Base-by-base conservation (phyloP, 148 eudicot species). In the Chenopodium suecicum region DNA sequence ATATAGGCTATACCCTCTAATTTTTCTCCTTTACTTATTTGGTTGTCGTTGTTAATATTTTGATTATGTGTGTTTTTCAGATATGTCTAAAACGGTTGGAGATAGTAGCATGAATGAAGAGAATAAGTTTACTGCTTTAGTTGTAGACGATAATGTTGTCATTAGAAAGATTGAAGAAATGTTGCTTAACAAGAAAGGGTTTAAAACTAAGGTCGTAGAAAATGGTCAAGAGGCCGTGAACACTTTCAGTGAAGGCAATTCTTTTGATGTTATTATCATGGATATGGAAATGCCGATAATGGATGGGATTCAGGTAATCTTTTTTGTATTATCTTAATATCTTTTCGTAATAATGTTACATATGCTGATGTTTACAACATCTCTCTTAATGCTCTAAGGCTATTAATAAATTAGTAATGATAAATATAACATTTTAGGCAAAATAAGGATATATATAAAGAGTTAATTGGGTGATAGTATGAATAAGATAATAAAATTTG, bases 241-340 rank as follows among this genome's bases (percentile, higher is more conserved):
- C 9, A 60, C 66, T 27, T 79, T 79, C 58, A 56, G 1, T 68
- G 64, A 12, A 7, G 85, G 85, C 0, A 79, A 79, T 20, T 52
- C 75, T 19, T 83, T 80, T 68, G 85, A 83, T 56, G 54, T 74
- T 65, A 70, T 83, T 58, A 25, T 83, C 34, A 83, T 83, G 85
- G 85, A 83, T 27, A 75, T 83, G 86, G 76, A 83, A 79, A 83
- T 83, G 83, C 86, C 86, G 46, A 13, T 75, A 0, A 79, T 79
- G 86, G 46, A 83, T 58, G 86, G 86, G 11, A 83, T 83, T 41
- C 63, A 83, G 86, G 86, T 83, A 83, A 4, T 58, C 23, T 7
- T 14, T 31, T 0, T 13, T 25, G 17, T 3, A n/a, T 16, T 7
- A 7, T 64, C 1, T 44, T 4, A 14, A 56, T 17, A 10, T 1